A percentile compares a stretch with the other conserved stretches of the same genome.
These are phyloP conservation scores for Vigna trinervia DNA, from an alignment of 306 rosid species.

Conservation along the genomic window DNA sequence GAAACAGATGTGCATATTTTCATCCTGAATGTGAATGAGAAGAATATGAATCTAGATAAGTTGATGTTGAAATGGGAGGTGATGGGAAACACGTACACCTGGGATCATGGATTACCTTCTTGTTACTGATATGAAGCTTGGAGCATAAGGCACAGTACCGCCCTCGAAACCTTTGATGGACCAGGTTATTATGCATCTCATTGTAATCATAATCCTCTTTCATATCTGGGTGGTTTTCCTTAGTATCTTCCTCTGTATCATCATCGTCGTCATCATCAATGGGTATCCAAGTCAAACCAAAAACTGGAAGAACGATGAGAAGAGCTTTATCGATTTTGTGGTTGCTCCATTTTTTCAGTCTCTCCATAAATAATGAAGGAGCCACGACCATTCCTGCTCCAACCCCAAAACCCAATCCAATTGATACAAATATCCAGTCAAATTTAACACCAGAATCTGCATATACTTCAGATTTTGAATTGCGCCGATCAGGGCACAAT, in stretches of 20 bases:
- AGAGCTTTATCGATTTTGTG: conserved; percentile 57
- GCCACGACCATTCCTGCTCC: conserved; percentile 70
- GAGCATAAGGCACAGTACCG: conserved; percentile 73
- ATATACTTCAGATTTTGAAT: background rate
- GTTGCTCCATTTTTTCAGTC: conserved; percentile 66
- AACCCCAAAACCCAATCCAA: conserved; percentile 74
- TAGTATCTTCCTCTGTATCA: conserved; percentile 48
- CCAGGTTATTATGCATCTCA: conserved; percentile 34
- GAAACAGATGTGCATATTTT: background rate
- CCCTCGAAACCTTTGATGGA: conserved; percentile 45
- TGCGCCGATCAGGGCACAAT: background rate
- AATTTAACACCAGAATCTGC: conserved; percentile 33
- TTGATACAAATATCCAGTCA: conserved; percentile 59
- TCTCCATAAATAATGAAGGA: conserved; percentile 55
- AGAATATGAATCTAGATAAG: conserved; percentile 48
- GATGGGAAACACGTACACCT: conserved; percentile 59
- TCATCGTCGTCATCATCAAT: conserved; percentile 13
- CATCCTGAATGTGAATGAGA: conserved; percentile 38
- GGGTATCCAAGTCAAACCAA: conserved; percentile 55
- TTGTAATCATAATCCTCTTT: conserved; percentile 16
- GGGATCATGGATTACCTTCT: conserved; percentile 63
- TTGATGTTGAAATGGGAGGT: conserved; percentile 49
- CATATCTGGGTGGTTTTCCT: conserved; percentile 35
- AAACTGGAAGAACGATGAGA: conserved; percentile 55
- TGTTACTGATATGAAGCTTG: conserved; percentile 58